Base-by-base conservation (phyloP, 306 rosid species). In the Pyrus pyrifolia region DNA sequence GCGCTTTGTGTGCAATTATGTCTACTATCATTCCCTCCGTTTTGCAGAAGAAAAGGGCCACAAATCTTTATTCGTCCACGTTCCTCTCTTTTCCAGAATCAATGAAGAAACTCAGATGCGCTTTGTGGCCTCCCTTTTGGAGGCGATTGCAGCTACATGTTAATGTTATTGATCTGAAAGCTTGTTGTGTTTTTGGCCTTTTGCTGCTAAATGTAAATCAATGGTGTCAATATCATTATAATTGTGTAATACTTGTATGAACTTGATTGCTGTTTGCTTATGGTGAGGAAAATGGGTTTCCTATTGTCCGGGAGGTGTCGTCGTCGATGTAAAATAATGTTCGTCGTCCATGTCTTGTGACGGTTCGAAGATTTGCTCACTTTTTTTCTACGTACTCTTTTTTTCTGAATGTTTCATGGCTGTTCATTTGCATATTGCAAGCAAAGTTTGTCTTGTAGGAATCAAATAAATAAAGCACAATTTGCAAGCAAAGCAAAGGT, bases 1-100 rank as follows among this genome's bases (percentile, higher is more conserved):
- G 17, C 88, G 96, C 8, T 93, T 88, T 44, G 97, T 93, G 73
- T 93, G 98, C 90, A 93, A 91, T 68, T 93, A 93, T 69, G 91
- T 91, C 42, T 93, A 91, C 73, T 90, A 93, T 65, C 89, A 90
- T 31, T 93, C 98, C 66, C 98, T 91, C 68, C 87, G 89, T 22
- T 90, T 84, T 27, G 96, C 94, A 2, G 96, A 91, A 77, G 88
- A 88, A 85, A 90, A 88, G 79, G 96, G 97, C 78, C 92, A 85
- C 85, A 91, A 87, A 79, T 88, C 96, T 71, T 78, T 88, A 30
- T 94, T 94, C 79, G 98, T 91, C 70, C 98, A 94, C 66, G 91
- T 90, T 21, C 98, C 96, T 14, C 90, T 85, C 35, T 91, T 93
- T 65, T 82, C 93, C 4, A 93, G 88, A 78, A 84, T 91, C 5